Base-by-base conservation (phyloP, 2,329 filamentous ascomycete species). In the Davidsoniella eucalypti region DNA sequence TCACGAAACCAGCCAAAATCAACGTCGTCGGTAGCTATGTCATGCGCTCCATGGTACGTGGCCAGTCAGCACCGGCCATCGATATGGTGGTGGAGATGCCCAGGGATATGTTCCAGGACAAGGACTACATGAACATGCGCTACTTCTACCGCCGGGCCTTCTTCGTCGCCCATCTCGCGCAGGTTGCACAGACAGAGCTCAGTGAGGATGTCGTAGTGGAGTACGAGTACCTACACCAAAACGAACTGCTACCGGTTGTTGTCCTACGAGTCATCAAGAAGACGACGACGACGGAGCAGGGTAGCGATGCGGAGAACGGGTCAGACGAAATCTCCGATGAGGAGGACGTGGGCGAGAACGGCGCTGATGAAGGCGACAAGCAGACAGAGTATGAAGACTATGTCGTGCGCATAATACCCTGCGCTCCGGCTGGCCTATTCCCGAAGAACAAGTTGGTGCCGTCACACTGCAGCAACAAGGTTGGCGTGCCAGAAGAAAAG, bases 81-180 rank as follows among this genome's bases (percentile, higher is more conserved):
- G 90, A 96, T 63, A 76, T 96, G 73, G 79, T 90, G 5, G 78
- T 94, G 14, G 83, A 84, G 44, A 93, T 98, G 78, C 90, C 92
- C 4, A 64, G 69, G 52, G 67, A 74, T 1, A 66, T 94, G 10
- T 88, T 96, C 59, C 87, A 94, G 60, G 85, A 93, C 42, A 96
- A 96, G 65, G 92, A 98, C 64, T 95, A 90, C 62, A 72, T 88
- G 46, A 87, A 94, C 63, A 75, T 92, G 69, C 78, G 92, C 54
- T 96, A 94, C 66, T 94, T 95, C 61, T 88, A 95, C 67, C 93
- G 94, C 60, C 73, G 88, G 55, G 84, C 92, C 10, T 96, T 90
- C 64, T 96, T 93, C 61, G 68, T 96, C 47, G 86, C 88, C 33
- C 86, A 84, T 56, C 69, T 96, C 51, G 80, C 87, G 12, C 78